Evolutionary conservation across 75 land plant species (phyloP).

Genomic region (Cupressus sempervirens): DNA sequence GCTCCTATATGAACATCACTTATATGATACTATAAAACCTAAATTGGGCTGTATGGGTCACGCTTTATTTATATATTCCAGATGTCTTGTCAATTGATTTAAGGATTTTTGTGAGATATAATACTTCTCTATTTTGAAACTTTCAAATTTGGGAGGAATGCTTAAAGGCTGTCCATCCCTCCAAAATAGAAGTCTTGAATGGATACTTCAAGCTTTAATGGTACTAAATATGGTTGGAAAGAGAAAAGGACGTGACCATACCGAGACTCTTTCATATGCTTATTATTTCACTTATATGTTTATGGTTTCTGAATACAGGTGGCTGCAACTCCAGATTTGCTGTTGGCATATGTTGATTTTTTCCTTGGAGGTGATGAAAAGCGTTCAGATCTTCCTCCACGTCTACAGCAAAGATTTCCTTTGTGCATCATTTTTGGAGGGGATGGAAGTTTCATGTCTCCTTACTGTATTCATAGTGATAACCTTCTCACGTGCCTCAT

Average conservation of each 20-base stretch:
- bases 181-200: not conserved
- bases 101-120: not conserved
- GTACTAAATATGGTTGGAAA: not conserved
- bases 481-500: conserved; percentile 69
- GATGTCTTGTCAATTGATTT: not conserved
- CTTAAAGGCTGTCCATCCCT: not conserved
- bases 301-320: conserved; percentile 44
- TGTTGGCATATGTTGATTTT: conserved; percentile 91
- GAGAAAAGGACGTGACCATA: not conserved
- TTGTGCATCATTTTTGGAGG: conserved; percentile 93
- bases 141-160: not conserved
- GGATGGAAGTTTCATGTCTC: conserved; percentile 93
- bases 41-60: not conserved
- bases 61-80: not conserved
- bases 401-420: conserved; percentile 66
- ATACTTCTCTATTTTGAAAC: not conserved
- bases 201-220: not conserved
- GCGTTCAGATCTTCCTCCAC: conserved; percentile 72
- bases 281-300: not conserved
- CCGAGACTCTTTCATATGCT: not conserved
- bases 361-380: conserved; percentile 97
- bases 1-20: not conserved
- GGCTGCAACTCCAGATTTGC: conserved; percentile 86
- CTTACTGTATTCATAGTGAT: conserved; percentile 88
- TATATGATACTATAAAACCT: not conserved